Base-by-base conservation (phyloP, 2,329 filamentous ascomycete species). In the Penicillium oxalicum region DNA sequence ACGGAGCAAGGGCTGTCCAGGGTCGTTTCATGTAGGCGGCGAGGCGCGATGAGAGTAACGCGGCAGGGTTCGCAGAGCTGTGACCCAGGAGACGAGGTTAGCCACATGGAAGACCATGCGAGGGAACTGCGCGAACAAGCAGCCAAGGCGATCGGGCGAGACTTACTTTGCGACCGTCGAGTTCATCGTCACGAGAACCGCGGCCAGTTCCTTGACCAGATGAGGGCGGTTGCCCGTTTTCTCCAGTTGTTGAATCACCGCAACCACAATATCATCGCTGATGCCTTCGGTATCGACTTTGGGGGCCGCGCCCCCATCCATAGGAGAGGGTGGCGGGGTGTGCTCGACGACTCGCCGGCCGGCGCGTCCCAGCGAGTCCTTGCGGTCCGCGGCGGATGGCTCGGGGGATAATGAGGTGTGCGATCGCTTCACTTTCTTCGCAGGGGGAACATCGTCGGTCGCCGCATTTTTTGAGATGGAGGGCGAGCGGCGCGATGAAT, bases 221-320 rank as follows among this genome's bases (percentile, higher is more conserved):
- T 96, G 91, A 48, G 93, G 93, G 47, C 91, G 80, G 71, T 98
- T 98, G 53, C 84, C 87, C 1, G 91, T 94, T 67, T 86, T 86
- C 69, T 95, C 85, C 48, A 98, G 76, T 71, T 95, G 90, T 59
- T 88, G 74, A 62, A 97, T 88, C 42, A 94, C 89, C 12, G 83
- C 89, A 65, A 94, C 86, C 44, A 98, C 91, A 60, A 98, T 95
- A 63, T 95, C 90, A 69, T 98, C 93, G 65, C 91, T 89, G 70
- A 97, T 91, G 35, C 83, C 82, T 56, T 90, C 84, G 44, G 89
- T 80, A 67, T 94, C 87, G 63, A 93, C 80, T 64, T 84, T 85
- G 48, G 52, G 67, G 50, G 73, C 71, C 50, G 62, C 59, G 56
- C 57, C 66, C 55, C 63, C 73, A 42, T 77, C 74, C 50, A 76